Conservation (phyloP, 164 flowering plant genomes). For the Aristolochia californica region DNA sequence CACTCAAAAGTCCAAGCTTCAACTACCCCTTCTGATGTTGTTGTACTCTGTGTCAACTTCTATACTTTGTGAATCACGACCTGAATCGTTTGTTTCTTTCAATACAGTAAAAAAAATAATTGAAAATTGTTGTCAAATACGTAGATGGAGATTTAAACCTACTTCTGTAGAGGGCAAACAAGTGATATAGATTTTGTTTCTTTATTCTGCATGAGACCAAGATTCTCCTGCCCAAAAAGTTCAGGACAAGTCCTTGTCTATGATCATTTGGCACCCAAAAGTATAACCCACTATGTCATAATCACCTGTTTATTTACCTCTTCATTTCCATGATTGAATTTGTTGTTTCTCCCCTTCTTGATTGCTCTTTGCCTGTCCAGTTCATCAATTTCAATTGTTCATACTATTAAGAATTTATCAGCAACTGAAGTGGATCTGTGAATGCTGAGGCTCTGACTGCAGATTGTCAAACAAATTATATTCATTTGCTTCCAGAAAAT, state of each 20-base stretch:
- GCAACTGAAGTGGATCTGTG: too few species aligned
- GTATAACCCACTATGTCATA: neutral
- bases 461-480: too few species aligned
- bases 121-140: neutral
- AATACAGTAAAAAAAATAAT: neutral
- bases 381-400: too few species aligned
- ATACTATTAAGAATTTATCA: too few species aligned
- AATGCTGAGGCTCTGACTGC: too few species aligned
- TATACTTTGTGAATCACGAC: too few species aligned
- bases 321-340: neutral
- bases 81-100: neutral
- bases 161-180: constrained; percentile 1
- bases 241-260: neutral
- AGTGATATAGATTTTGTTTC: constrained; percentile 1
- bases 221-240: constrained; percentile 2
- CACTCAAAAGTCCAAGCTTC: too few species aligned
- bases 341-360: neutral
- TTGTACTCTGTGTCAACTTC: too few species aligned
- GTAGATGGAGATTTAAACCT: constrained; percentile 4
- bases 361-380: neutral
- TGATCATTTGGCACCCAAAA: neutral
- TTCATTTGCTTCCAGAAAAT: too few species aligned
- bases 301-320: neutral
- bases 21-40: too few species aligned
- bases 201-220: constrained; percentile 2